Base-by-base conservation (phyloP, 2,329 filamentous ascomycete species). In the Fusarium begoniae region DNA sequence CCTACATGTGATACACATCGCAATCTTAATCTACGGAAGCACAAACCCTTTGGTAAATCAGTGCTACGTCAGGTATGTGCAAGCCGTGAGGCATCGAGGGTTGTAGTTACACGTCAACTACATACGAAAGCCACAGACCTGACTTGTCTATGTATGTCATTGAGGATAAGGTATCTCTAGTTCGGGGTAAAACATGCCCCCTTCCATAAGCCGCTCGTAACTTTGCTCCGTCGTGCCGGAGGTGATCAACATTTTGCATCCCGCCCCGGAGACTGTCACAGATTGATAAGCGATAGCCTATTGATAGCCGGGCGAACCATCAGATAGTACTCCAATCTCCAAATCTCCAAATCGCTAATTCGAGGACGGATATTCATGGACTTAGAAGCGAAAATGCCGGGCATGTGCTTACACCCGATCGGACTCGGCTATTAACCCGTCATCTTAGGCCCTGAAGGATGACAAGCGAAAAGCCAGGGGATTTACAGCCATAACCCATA, bases 381-480 rank as follows among this genome's bases (percentile, higher is more conserved):
- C 56, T 64, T 68, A 64, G 60, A 61, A 67, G 57, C 45, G 47
- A 72, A 71, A 76, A 78, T 57, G 67, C 72, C 77, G 77, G 74
- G 37, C 50, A 60, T 63, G 56, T 48, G 55, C 60, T 56, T 69
- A 72, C 67, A 67, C 54, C 77, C 77, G 77, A 66, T 73, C 76
- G 59, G 73, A 35, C 65, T 79, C 77, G 77, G 76, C 69, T 64
- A 73, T 65, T 55, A 28, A 41, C 37, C 51, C 24, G 51, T 30
- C 54, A 59, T 41, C 53, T 56, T 66, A 64, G 57, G 44, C 44
- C 51, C 20, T 41, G 24, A 41, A 57, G 44, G 56, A 57, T 44
- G 56, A 66, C 55, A 56, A 74, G 65, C 66, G 63, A 51, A 70
- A 54, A 69, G 68, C 57, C 47, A 76, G 69, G 67, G 53, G 63